phyloP scores from a whole-genome alignment of 2,329 filamentous ascomycete genomes.

The Exophiala oligosperma region DNA sequence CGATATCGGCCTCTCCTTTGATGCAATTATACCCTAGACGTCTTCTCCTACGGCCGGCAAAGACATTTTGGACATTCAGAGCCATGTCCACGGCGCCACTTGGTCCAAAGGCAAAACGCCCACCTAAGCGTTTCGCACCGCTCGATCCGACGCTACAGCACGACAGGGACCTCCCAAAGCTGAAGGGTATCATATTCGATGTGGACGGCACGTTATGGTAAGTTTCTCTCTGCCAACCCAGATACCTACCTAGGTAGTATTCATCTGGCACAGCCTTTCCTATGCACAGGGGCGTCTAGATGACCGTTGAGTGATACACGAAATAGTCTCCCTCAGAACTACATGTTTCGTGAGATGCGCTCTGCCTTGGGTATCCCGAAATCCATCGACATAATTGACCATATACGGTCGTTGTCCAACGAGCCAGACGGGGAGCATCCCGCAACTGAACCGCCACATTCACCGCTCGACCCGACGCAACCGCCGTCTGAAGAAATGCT shows the following conservation, averaged over 20 bases:
- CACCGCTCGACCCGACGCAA: slow-evolving; percentile 7
- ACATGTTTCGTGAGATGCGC: slow-evolving; percentile 94
- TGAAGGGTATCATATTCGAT: slow-evolving; percentile 76
- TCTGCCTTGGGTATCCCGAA: slow-evolving; percentile 70
- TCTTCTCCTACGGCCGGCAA: not conserved
- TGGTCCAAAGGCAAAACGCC: not conserved
- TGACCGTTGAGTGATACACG: not conserved
- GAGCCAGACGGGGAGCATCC: slow-evolving; percentile 40
- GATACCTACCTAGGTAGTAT: slow-evolving; percentile 21
- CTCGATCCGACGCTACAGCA: slow-evolving; percentile 13
- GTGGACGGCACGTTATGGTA: slow-evolving; percentile 94
- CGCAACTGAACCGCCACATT: slow-evolving; percentile 3
- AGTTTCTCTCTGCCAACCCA: slow-evolving; percentile 33
- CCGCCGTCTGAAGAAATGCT: slow-evolving; percentile 12
- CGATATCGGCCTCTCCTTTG: too few species aligned
- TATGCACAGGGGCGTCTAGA: not conserved
- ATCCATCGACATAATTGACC: slow-evolving; percentile 79
- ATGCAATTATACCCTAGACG: too few species aligned
- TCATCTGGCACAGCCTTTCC: not conserved
- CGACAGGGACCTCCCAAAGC: slow-evolving; percentile 34
- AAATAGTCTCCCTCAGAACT: slow-evolving; percentile 78
- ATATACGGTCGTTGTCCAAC: slow-evolving; percentile 74
- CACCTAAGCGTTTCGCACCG: slow-evolving; percentile 25
- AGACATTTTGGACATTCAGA: not conserved
- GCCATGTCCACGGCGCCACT: not conserved